Evolutionary conservation across 73 alveolate species (phyloP), one percentile per base, ranked within the genome.

Genomic region (Paramecium pentaurelia): DNA sequence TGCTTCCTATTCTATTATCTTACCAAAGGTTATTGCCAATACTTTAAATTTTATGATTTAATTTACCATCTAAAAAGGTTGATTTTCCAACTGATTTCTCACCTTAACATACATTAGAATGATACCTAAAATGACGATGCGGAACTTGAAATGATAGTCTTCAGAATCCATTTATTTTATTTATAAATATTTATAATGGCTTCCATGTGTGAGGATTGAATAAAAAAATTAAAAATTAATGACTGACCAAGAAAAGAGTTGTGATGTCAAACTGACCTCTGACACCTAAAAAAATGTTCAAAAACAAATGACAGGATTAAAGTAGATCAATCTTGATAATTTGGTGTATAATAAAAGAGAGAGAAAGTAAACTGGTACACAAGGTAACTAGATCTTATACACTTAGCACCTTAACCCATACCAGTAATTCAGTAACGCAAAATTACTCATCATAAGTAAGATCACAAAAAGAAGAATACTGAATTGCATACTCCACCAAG

Each of bases 11-110:
- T 97, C 99, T 58, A 98, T 95, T 45, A 97, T 98, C 92, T 96
- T 95, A 9, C 99, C 99, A 86, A 94, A 95, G 58, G 97, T 96
- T 44, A 95, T 96, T 27, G 99, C 95, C 58, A 98, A 88, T 34
- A 99, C 99, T 98, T 99, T 58, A 97, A 92, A 92, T 97, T 95
- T 64, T 99, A 94, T 34, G 99, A 93, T 94, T 98, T 97, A 36
- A 99, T 99, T 8, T 97, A 98, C 68, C 98, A 98, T 77, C 99
- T 59, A 98, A 92, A 92, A 98, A 96, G 71, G 99, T 96, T 32
- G 99, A 93, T 93, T 98, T 98, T 37, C 99, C 99, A 9, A 98
- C 99, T 42, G 98, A 98, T 77, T 98, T 96, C 71, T 96, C 99
- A 9, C 99, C 99, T 89, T 71, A 32, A 25, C 18, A 36, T 44